These are phyloP conservation scores for Zymoseptoria tritici DNA, from an alignment of 2,329 filamentous ascomycete genomes.

Conservation along the genomic window DNA sequence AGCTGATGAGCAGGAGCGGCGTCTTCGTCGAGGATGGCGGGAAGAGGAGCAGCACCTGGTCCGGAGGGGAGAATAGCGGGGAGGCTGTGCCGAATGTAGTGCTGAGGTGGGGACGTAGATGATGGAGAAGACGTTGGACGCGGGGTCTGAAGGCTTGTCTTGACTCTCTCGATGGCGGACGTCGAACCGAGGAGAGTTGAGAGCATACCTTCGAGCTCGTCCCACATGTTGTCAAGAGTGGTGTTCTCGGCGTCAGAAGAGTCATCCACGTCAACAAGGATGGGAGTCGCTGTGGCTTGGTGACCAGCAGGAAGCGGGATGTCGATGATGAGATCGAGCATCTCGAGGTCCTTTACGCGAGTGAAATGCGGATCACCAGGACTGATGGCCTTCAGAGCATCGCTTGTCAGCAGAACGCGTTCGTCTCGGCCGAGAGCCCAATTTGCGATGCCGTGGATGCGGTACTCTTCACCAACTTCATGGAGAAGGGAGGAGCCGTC, in stretches of 20 bases:
- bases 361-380: slow-evolving; percentile 79
- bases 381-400: slow-evolving; percentile 59
- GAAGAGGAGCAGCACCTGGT: slow-evolving; percentile 61
- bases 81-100: slow-evolving; percentile 33
- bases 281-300: background rate
- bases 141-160: background rate
- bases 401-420: slow-evolving; percentile 69
- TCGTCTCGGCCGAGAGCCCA: slow-evolving; percentile 80
- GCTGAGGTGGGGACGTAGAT: slow-evolving; percentile 16
- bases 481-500: slow-evolving; percentile 28
- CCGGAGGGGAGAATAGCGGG: slow-evolving; percentile 50
- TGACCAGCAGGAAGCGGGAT: slow-evolving; percentile 5
- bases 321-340: slow-evolving; percentile 67
- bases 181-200: slow-evolving; percentile 3
- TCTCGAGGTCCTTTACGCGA: slow-evolving; percentile 62
- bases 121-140: background rate
- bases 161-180: background rate
- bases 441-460: slow-evolving; percentile 73
- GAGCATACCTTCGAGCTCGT: slow-evolving; percentile 38
- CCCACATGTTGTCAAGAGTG: slow-evolving; percentile 41
- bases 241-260: slow-evolving; percentile 13
- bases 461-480: slow-evolving; percentile 47
- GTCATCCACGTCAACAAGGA: slow-evolving; percentile 7
- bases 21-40: slow-evolving; percentile 31
- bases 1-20: slow-evolving; percentile 37